Percentiles rank a stretch among this genome's conserved stretches.
Evolutionary conservation across 139 green algal genomes (phyloP).

Genomic region (Auxenochlorella pyrenoidosa): DNA sequence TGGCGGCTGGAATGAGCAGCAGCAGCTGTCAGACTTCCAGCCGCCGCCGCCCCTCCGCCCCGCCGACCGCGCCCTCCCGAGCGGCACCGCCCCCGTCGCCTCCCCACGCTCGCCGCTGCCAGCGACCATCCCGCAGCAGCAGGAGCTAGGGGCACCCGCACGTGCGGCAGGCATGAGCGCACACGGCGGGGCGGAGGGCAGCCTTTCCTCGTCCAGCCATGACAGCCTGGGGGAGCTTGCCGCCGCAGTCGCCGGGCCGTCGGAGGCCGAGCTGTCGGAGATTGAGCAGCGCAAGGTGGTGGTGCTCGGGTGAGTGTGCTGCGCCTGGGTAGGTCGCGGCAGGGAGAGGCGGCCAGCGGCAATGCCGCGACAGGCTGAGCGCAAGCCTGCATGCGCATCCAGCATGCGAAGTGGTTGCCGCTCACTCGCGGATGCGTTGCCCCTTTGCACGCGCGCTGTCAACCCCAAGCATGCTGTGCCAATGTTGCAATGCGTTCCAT

Average conservation of each 20-base stretch:
- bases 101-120: constrained; percentile 26
- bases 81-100: not conserved
- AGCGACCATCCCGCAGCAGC: constrained; percentile 6
- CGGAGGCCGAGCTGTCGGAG: not conserved
- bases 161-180: not conserved
- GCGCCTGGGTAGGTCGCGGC: not conserved
- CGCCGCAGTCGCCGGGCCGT: not conserved
- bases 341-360: too few species aligned
- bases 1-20: constrained; percentile 22
- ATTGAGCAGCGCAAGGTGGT: constrained; percentile 49
- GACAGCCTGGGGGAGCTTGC: constrained; percentile 32
- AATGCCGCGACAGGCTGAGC: too few species aligned
- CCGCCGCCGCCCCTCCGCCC: not conserved
- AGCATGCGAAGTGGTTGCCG: not conserved
- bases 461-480: too few species aligned
- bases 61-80: not conserved
- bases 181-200: not conserved
- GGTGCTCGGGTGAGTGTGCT: constrained; percentile 31
- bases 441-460: not conserved
- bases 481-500: too few species aligned
- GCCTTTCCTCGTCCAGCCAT: constrained; percentile 2
- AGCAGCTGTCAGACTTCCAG: constrained; percentile 15
- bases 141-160: not conserved
- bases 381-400: not conserved
- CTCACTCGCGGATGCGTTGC: not conserved